Evolutionary conservation across 2,329 filamentous ascomycete species (phyloP).

Genomic region (Colletotrichum navitas): DNA sequence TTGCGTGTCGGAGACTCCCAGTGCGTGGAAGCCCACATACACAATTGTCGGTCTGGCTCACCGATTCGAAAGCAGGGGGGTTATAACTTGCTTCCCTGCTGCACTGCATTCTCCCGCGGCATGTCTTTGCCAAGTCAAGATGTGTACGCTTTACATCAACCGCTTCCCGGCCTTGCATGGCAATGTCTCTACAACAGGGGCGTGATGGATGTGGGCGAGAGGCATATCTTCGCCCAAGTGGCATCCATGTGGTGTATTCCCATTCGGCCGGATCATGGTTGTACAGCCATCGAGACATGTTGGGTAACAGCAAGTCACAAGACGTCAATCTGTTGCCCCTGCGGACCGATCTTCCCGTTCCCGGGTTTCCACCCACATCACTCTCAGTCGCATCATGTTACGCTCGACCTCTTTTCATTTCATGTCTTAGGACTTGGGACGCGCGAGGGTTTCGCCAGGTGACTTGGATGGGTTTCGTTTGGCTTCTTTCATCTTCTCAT

Average conservation of each 20-base stretch:
- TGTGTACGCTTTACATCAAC: constrained; percentile 11
- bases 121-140: constrained; percentile 27
- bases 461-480: background rate
- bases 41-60: constrained; percentile 33
- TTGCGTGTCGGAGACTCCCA: constrained; percentile 27
- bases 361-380: background rate
- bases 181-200: constrained; percentile 1
- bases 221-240: constrained; percentile 17
- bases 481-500: background rate
- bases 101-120: constrained; percentile 12
- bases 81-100: constrained; percentile 23
- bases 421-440: background rate
- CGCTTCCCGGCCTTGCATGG: constrained; percentile 21
- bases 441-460: background rate
- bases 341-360: constrained; percentile 1
- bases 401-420: constrained; percentile 5
- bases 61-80: constrained; percentile 25
- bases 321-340: constrained; percentile 25
- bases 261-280: constrained; percentile 40
- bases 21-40: constrained; percentile 24
- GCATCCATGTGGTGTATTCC: constrained; percentile 39
- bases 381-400: constrained; percentile 17
- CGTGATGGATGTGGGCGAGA: constrained; percentile 6
- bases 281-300: constrained; percentile 20
- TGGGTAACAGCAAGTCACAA: constrained; percentile 21